These are phyloP conservation scores for Xylaria venustula DNA, from an alignment of 495 filamentous ascomycete species.

Conservation along the genomic window DNA sequence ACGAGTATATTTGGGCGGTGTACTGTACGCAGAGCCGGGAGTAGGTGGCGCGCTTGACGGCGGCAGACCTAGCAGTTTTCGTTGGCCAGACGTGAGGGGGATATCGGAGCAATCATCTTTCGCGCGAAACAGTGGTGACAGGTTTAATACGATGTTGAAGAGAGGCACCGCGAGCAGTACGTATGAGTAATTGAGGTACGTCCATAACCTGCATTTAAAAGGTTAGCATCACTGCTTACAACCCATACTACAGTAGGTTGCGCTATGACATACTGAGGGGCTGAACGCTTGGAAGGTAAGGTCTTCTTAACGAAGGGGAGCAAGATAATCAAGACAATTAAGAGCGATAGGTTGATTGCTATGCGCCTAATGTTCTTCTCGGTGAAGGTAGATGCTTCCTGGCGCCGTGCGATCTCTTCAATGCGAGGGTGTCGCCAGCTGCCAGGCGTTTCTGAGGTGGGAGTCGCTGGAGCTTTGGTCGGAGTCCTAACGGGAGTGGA, in stretches of 20 bases:
- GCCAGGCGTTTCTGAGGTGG: constrained; percentile 57
- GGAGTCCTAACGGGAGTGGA: constrained; percentile 36
- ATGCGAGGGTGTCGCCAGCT: constrained; percentile 86
- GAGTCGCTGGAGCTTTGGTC: constrained; percentile 34
- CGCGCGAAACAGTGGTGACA: constrained; percentile 65
- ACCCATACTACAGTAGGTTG: background rate
- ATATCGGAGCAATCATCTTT: constrained; percentile 84
- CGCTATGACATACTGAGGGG: constrained; percentile 18
- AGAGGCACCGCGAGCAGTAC: constrained; percentile 44
- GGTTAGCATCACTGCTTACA: background rate
- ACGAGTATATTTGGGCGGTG: constrained; percentile 82
- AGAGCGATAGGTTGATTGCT: constrained; percentile 57
- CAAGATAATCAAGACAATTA: constrained; percentile 45
- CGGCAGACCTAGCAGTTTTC: constrained; percentile 77
- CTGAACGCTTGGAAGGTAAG: constrained; percentile 24
- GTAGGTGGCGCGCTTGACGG: constrained; percentile 66
- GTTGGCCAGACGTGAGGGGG: constrained; percentile 85
- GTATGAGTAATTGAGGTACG: constrained; percentile 23
- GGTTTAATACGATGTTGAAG: constrained; percentile 63
- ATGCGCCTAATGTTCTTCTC: constrained; percentile 66
- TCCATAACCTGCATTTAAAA: constrained; percentile 17
- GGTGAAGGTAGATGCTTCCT: constrained; percentile 69
- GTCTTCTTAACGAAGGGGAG: constrained; percentile 24
- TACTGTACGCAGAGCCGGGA: constrained; percentile 66
- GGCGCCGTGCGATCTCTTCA: constrained; percentile 72